phyloP scores from a whole-genome alignment of 2,329 filamentous ascomycete species.

The Hymenotorrendiella dingleyae region DNA sequence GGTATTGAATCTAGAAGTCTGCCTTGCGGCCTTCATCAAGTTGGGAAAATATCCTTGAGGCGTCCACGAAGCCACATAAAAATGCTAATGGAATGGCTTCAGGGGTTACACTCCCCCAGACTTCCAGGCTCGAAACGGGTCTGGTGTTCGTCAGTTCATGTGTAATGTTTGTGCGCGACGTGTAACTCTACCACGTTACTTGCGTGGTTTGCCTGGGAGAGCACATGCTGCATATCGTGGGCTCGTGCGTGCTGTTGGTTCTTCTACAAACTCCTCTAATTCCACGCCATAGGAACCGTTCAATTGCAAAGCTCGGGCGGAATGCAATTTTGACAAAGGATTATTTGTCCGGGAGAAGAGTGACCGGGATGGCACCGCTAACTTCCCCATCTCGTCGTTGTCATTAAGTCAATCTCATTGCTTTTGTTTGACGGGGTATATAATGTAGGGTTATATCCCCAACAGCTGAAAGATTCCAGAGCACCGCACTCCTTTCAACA shows the following conservation, averaged over 20 bases:
- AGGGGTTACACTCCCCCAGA: not conserved
- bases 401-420: not conserved
- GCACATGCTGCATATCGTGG: too few relatives aligned
- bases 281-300: not conserved
- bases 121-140: not conserved
- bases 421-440: not conserved
- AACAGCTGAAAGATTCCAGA: not conserved
- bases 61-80: too few relatives aligned
- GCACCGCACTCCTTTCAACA: constrained; percentile 1
- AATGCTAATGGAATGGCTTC: not conserved
- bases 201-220: not conserved
- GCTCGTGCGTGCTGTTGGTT: constrained; percentile 1
- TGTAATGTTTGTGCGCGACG: not conserved
- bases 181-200: constrained; percentile 11
- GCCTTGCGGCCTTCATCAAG: too few relatives aligned
- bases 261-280: too few relatives aligned
- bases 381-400: not conserved
- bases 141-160: constrained; percentile 4
- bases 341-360: not conserved
- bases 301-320: not conserved
- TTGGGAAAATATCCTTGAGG: too few relatives aligned
- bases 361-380: not conserved
- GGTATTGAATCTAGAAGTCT: too few relatives aligned
- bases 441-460: not conserved
- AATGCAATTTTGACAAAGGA: not conserved